phyloP scores from a whole-genome alignment of 208 protist species.

The Plasmodiophora brassicae region DNA sequence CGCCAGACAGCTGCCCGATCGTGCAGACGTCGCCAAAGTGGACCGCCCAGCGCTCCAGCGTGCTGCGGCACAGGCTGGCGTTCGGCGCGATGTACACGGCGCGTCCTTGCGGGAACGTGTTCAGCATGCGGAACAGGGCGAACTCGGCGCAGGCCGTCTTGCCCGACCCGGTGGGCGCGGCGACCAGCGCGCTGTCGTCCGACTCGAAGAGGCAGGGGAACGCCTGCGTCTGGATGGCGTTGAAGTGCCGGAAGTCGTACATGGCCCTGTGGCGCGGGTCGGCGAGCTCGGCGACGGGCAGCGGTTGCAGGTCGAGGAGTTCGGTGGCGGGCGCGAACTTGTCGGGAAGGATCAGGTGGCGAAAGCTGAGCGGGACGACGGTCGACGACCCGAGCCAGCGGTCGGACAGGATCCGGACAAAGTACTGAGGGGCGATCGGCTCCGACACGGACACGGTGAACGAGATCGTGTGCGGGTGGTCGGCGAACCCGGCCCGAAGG shows the following conservation, averaged over 20 bases:
- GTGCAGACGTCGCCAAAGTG: not conserved
- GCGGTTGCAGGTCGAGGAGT: slow-evolving; percentile 75
- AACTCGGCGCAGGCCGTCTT: slow-evolving; percentile 79
- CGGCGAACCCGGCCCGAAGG: slow-evolving; percentile 70
- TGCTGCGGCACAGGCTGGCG: not conserved
- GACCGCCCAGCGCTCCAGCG: not conserved
- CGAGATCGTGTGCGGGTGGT: slow-evolving; percentile 68
- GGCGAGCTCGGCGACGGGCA: slow-evolving; percentile 58
- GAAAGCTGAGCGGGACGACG: slow-evolving; percentile 72
- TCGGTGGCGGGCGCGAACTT: slow-evolving; percentile 71
- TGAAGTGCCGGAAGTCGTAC: slow-evolving; percentile 66
- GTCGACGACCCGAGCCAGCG: slow-evolving; percentile 58
- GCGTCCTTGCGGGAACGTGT: slow-evolving; percentile 46
- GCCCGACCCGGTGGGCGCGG: slow-evolving; percentile 68
- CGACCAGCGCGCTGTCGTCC: slow-evolving; percentile 66
- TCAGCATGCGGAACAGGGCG: slow-evolving; percentile 62
- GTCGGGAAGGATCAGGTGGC: slow-evolving; percentile 79
- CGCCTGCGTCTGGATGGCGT: slow-evolving; percentile 77
- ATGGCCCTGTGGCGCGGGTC: slow-evolving; percentile 51
- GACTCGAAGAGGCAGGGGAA: slow-evolving; percentile 60
- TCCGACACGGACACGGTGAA: slow-evolving; percentile 83
- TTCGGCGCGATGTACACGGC: slow-evolving; percentile 67
- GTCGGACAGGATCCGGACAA: slow-evolving; percentile 71
- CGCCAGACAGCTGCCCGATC: slow-evolving; percentile 63
- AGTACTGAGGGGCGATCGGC: slow-evolving; percentile 82